These are phyloP conservation scores for Podosphaera fusca DNA, from an alignment of 2,329 filamentous ascomycete genomes.

Conservation along the genomic window DNA sequence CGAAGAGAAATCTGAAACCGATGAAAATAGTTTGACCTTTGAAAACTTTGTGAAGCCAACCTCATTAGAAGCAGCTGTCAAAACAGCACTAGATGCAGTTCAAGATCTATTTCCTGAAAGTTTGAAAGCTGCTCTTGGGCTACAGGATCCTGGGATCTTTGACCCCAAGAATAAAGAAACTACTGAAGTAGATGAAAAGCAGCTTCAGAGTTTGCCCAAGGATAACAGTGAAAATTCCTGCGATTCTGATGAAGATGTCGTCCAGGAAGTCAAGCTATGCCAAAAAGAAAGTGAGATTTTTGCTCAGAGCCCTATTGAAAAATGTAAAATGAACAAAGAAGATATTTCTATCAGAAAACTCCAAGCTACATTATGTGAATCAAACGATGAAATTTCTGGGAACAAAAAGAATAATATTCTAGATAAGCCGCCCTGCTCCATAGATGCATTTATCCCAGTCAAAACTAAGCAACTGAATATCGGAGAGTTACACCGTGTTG, in stretches of 20 bases:
- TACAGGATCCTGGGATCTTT: conserved; percentile 3
- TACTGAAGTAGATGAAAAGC: conserved; percentile 37
- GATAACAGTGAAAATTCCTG: conserved; percentile 22
- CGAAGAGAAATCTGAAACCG: conserved; percentile 33
- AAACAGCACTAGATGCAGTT: conserved; percentile 61
- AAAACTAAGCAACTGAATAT: background rate
- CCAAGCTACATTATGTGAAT: background rate
- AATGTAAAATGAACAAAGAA: background rate
- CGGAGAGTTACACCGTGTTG: background rate
- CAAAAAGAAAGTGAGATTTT: conserved; percentile 9
- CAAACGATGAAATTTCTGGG: no score
- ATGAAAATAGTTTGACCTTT: conserved; percentile 28
- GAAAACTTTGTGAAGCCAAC: conserved; percentile 37
- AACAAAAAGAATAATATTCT: no score
- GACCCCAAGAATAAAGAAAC: conserved; percentile 4
- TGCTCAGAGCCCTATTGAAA: conserved; percentile 1
- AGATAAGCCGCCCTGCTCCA: background rate
- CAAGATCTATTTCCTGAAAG: conserved; percentile 64
- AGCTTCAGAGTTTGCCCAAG: conserved; percentile 22
- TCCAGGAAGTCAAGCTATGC: conserved; percentile 15
- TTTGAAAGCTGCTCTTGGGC: conserved; percentile 25
- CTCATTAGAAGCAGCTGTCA: conserved; percentile 34
- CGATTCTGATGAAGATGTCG: conserved; percentile 30
- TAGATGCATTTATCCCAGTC: background rate
- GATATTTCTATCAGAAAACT: background rate